A percentile compares a stretch with the other conserved stretches of the same genome.
phyloP scores from a whole-genome alignment of 495 filamentous ascomycete species.

The Podospora pseudoanserina region DNA sequence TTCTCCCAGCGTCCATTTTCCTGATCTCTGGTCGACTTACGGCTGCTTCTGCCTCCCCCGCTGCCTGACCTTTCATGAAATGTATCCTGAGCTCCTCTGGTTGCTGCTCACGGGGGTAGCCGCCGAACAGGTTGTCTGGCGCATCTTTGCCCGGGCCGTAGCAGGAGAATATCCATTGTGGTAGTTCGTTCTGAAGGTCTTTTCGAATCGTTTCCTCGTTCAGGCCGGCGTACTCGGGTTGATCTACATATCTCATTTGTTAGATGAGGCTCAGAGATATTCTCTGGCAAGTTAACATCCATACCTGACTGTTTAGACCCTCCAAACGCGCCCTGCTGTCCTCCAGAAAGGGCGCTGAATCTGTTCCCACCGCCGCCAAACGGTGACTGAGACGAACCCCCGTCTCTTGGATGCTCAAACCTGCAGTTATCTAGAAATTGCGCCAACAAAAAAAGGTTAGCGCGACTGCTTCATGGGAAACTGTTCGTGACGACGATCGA shows the following conservation, averaged over 20 bases:
- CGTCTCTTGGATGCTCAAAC: constrained; percentile 40
- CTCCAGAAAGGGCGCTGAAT: constrained; percentile 17
- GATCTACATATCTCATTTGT: constrained; percentile 16
- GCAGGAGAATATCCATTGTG: constrained; percentile 77
- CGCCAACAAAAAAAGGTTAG: constrained; percentile 6
- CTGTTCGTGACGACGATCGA: neutral
- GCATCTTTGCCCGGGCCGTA: constrained; percentile 71
- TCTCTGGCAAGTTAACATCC: neutral
- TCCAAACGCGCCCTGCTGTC: neutral
- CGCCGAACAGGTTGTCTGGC: constrained; percentile 77
- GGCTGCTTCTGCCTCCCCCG: constrained; percentile 61
- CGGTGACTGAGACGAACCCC: neutral
- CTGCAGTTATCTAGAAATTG: constrained; percentile 37
- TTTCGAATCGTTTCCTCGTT: constrained; percentile 52
- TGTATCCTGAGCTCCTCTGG: constrained; percentile 75
- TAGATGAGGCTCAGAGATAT: neutral
- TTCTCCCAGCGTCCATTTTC: neutral
- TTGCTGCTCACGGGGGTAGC: constrained; percentile 72
- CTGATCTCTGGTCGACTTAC: constrained; percentile 35
- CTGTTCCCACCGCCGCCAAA: constrained; percentile 27
- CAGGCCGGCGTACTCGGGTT: constrained; percentile 39
- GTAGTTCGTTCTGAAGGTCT: constrained; percentile 67
- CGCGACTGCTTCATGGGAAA: neutral
- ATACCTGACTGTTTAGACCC: neutral
- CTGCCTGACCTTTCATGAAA: constrained; percentile 55